phyloP scores from a whole-genome alignment of 106 monocot species.

The Agapanthus africanus region DNA sequence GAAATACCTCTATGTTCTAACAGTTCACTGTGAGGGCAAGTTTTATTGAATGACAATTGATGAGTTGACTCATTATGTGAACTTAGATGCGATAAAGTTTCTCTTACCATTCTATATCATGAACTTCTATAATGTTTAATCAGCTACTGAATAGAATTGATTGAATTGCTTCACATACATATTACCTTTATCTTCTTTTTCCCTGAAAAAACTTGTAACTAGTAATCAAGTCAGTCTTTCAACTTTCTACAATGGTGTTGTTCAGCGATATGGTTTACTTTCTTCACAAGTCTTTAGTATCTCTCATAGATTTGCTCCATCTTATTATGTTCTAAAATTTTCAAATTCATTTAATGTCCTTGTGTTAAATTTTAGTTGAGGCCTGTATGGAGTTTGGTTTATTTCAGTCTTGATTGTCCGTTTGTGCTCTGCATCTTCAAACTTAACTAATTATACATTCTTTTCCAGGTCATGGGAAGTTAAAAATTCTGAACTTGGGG shows the following conservation, averaged over 20 bases:
- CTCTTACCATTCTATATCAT: neutral
- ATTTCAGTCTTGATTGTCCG: no score
- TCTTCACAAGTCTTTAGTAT: neutral
- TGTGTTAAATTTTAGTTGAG: neutral
- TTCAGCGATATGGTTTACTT: neutral
- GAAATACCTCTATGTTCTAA: no score
- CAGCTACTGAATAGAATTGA: neutral
- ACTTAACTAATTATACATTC: neutral
- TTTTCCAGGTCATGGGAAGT: conserved; percentile 59
- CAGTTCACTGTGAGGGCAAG: neutral
- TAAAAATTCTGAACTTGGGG: conserved; percentile 81
- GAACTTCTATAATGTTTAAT: neutral
- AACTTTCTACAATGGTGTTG: neutral
- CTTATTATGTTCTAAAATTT: neutral
- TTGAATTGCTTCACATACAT: neutral
- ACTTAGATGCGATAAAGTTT: neutral
- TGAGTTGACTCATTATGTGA: no score
- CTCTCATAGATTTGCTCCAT: no score
- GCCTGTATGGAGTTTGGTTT: neutral
- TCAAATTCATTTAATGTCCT: neutral
- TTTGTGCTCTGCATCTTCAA: neutral
- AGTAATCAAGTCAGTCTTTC: no score
- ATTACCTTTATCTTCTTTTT: neutral
- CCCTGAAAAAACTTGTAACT: no score
- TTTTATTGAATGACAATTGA: neutral